Evolutionary conservation across 1,284 basidiomycete genomes (phyloP).

Genomic region (Quambalaria eucalypti): DNA sequence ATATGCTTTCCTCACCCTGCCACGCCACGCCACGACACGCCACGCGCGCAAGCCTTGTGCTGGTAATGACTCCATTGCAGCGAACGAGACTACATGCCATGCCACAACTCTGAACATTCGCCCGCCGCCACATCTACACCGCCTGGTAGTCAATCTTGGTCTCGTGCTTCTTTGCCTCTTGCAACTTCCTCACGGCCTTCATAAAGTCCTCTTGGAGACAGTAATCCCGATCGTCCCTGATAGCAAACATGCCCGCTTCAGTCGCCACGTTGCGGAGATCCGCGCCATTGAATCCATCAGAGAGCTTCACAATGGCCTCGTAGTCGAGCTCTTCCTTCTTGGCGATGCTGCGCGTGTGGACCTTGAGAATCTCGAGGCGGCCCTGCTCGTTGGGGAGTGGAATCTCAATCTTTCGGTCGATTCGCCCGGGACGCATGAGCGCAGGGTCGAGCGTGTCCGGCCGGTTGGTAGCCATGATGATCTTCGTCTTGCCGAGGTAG

Average conservation of each 20-base stretch:
- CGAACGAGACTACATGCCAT: too few relatives aligned
- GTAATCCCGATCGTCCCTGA: conserved; percentile 70
- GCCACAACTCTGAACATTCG: too few relatives aligned
- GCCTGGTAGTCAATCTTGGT: conserved; percentile 36
- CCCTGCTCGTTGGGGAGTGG: conserved; percentile 96
- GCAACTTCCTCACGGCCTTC: conserved; percentile 94
- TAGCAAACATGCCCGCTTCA: conserved; percentile 98
- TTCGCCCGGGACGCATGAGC: conserved; percentile 83
- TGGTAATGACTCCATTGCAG: too few relatives aligned
- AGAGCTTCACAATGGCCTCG: conserved; percentile 64
- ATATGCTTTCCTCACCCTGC: too few relatives aligned
- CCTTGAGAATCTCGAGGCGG: conserved; percentile 87
- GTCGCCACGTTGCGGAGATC: conserved; percentile 94
- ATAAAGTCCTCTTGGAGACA: conserved; percentile 75
- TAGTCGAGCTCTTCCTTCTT: conserved; percentile 64
- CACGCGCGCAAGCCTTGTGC: too few relatives aligned
- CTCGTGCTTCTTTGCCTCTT: conserved; percentile 55
- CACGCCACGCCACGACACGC: too few relatives aligned
- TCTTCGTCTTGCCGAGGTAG: conserved; percentile 84
- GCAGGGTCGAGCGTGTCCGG: conserved; percentile 82
- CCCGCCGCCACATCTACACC: too few relatives aligned
- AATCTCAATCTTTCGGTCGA: conserved; percentile 97
- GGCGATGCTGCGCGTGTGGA: conserved; percentile 77
- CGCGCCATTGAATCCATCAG: conserved; percentile 45
- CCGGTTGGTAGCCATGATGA: conserved; percentile 67